phyloP scores from a whole-genome alignment of 2,329 filamentous ascomycete species.

The Xylariaceae sp. region DNA sequence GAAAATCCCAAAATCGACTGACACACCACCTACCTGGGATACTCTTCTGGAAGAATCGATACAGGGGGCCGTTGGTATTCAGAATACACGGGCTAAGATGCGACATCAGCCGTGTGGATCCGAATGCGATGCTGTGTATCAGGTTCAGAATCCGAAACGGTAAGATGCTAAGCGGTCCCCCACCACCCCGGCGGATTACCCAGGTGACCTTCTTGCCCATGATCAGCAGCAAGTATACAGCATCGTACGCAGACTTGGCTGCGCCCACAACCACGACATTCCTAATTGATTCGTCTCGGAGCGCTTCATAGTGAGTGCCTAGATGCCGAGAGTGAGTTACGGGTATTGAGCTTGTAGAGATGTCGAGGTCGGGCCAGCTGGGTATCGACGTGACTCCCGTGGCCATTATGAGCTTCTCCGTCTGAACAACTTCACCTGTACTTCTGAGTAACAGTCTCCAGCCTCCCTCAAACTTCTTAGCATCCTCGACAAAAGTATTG shows the following conservation, averaged over 20 bases:
- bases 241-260: slow-evolving; percentile 28
- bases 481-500: slow-evolving; percentile 22
- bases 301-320: slow-evolving; percentile 15
- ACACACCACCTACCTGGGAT: slow-evolving; percentile 17
- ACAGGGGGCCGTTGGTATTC: slow-evolving; percentile 16
- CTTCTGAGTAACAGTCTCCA: slow-evolving; percentile 18
- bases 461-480: slow-evolving; percentile 13
- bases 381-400: slow-evolving; percentile 30
- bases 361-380: slow-evolving; percentile 19
- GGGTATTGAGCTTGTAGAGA: slow-evolving; percentile 13
- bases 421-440: slow-evolving; percentile 15
- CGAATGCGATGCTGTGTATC: slow-evolving; percentile 21
- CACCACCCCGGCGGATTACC: slow-evolving; percentile 25
- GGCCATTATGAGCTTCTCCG: slow-evolving; percentile 30
- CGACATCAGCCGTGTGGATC: slow-evolving; percentile 22
- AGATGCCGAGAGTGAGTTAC: slow-evolving; percentile 24
- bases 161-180: slow-evolving; percentile 20
- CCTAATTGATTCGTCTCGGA: slow-evolving; percentile 11
- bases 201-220: slow-evolving; percentile 26
- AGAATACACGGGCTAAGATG: slow-evolving; percentile 22
- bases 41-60: slow-evolving; percentile 18
- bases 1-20: slow-evolving; percentile 20
- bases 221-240: slow-evolving; percentile 24
- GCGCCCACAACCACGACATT: slow-evolving; percentile 23
- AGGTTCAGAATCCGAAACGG: slow-evolving; percentile 19